phyloP scores from a whole-genome alignment of 306 rosid genomes.

The Gleditsia sinensis region DNA sequence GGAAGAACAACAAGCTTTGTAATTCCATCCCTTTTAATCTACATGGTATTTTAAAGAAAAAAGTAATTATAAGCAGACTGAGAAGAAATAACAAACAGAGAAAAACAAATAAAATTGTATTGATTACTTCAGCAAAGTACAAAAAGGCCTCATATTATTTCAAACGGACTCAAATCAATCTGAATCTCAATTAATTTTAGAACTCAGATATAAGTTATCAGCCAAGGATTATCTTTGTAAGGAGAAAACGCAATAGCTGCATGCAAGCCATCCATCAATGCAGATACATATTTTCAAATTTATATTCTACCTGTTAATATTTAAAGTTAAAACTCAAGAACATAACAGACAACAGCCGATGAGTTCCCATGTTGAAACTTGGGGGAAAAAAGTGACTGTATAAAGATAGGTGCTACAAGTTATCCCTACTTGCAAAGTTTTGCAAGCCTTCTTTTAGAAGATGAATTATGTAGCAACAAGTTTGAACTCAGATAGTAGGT shows the following conservation, averaged over 20 bases:
- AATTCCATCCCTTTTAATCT: constrained; percentile 91
- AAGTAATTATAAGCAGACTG: constrained; percentile 31
- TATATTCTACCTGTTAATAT: neutral
- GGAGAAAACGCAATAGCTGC: constrained; percentile 7
- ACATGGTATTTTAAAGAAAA: constrained; percentile 33
- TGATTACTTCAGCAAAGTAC: neutral
- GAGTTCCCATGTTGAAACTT: constrained; percentile 24
- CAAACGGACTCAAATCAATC: neutral
- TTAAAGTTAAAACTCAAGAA: neutral
- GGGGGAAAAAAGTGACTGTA: neutral
- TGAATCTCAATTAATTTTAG: neutral
- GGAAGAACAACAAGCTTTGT: constrained; percentile 98
- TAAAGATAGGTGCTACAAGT: constrained; percentile 1
- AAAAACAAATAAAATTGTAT: constrained; percentile 15
- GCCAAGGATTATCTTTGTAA: constrained; percentile 4
- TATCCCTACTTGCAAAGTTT: constrained; percentile 15
- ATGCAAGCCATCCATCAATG: constrained; percentile 15
- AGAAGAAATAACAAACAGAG: constrained; percentile 8
- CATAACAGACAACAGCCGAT: neutral
- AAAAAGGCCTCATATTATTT: neutral
- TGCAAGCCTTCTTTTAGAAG: constrained; percentile 1
- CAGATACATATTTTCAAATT: constrained; percentile 11
- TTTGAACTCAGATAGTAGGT: neutral
- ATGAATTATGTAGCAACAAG: constrained; percentile 21
- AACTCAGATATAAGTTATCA: constrained; percentile 23